Evolutionary conservation across 192 early-diverging fungal species (phyloP), one percentile per base, ranked within the genome.

Genomic region (Coemansia sp.): DNA sequence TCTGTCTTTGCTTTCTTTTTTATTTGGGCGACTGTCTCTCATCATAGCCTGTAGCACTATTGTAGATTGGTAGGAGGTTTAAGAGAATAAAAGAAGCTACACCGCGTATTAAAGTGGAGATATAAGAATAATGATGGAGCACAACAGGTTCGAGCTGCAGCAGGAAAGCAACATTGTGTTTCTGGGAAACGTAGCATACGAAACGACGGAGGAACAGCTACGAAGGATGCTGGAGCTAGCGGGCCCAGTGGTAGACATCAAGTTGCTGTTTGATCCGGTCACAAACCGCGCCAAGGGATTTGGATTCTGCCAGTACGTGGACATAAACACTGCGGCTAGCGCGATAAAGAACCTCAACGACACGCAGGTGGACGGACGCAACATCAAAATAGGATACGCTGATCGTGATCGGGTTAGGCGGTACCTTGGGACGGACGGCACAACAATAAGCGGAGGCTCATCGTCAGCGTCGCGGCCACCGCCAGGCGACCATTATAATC

Each of bases 301-400:
- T 85, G 97, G 97, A 16, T 97, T 96, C 81, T 95, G 94, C 65
- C 92, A 95, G 70, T 98, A 88, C 49, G 86, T 90, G 62, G 96
- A 98, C 72, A 78, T 87, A 22, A 89, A 94, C 64, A 97, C 94
- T n/a, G 96, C 96, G 9, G 90, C 92, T 20, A 95, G 93, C 69
- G 96, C 96, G 37, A 95, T 97, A 19, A 86, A 94, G 61, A 97
- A 97, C 66, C 85, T 99, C 58, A 93, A 94, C 72, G 90, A 91
- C 59, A 90, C 94, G 46, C 94, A 95, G 44, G 86, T 98, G n/a
- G 91, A 90, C 20, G 94, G 94, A 16, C 85, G 97, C 13, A 87
- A 87, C 66, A 79, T 99, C 14, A 87, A 94, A 53, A 93, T 99
- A n/a, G 95, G 94, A 56, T 97, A 91, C 83, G 95, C 95, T 2